These are phyloP conservation scores for Triangularia verruculosa DNA, from an alignment of 2,329 filamentous ascomycete species.

Conservation along the genomic window DNA sequence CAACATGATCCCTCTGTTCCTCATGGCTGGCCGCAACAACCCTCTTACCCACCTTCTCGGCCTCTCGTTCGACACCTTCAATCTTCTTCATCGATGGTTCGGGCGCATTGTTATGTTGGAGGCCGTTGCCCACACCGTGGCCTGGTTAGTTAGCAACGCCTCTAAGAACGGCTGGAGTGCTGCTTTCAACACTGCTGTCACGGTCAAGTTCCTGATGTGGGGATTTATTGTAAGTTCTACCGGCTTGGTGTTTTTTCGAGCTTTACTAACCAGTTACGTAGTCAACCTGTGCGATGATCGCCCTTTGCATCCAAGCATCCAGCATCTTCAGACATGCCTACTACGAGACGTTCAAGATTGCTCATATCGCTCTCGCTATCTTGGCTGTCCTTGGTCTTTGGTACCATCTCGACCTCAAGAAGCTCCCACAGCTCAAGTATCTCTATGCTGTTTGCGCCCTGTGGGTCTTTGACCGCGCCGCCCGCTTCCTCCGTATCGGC, in stretches of 20 bases:
- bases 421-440: slow-evolving; percentile 55
- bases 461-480: slow-evolving; percentile 63
- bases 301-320: slow-evolving; percentile 64
- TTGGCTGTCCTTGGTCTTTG: slow-evolving; percentile 61
- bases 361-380: slow-evolving; percentile 65
- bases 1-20: slow-evolving; percentile 75
- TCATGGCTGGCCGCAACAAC: slow-evolving; percentile 75
- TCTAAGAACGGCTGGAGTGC: slow-evolving; percentile 46
- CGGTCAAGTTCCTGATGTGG: slow-evolving; percentile 51
- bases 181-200: slow-evolving; percentile 37
- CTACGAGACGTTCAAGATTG: slow-evolving; percentile 73
- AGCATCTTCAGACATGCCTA: slow-evolving; percentile 73
- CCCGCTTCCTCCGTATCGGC: slow-evolving; percentile 57
- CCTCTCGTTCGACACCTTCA: slow-evolving; percentile 80
- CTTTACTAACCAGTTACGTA: slow-evolving; percentile 31
- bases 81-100: slow-evolving; percentile 77
- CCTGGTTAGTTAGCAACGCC: slow-evolving; percentile 51
- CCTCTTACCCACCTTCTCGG: slow-evolving; percentile 68
- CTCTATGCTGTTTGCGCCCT: slow-evolving; percentile 61
- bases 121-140: slow-evolving; percentile 61
- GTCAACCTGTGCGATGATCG: slow-evolving; percentile 58
- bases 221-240: slow-evolving; percentile 60
- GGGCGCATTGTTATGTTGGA: slow-evolving; percentile 73
- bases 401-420: slow-evolving; percentile 59
- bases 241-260: background rate